Evolutionary conservation across 1,139 yeast species (phyloP).

Genomic region (Kodamaea ohmeri): DNA sequence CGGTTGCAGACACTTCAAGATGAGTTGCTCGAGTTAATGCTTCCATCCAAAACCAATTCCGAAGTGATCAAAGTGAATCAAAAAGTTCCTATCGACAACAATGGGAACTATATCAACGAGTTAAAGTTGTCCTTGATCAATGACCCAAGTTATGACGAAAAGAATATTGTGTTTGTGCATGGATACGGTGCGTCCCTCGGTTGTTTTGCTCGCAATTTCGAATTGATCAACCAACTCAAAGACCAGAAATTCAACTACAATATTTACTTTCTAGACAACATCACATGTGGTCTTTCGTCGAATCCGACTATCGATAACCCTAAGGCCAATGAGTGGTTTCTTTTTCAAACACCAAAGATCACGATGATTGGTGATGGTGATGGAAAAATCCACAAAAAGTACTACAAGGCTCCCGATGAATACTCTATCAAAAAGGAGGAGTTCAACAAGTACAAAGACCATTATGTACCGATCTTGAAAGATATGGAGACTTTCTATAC

Average conservation of each 20-base stretch:
- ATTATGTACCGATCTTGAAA: conserved; percentile 42
- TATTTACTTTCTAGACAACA: conserved; percentile 75
- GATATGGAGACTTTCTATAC: conserved; percentile 40
- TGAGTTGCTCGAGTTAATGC: conserved; percentile 36
- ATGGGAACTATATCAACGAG: conserved; percentile 37
- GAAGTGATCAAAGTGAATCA: conserved; percentile 21
- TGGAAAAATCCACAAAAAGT: conserved; percentile 36
- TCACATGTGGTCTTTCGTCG: conserved; percentile 82
- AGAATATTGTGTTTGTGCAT: conserved; percentile 68
- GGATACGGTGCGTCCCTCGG: conserved; percentile 93
- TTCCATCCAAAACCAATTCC: conserved; percentile 27
- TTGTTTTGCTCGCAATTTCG: conserved; percentile 77
- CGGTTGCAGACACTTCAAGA: conserved; percentile 33
- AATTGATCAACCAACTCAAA: conserved; percentile 39
- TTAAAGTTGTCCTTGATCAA: conserved; percentile 22
- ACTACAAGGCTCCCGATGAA: conserved; percentile 41
- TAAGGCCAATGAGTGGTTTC: conserved; percentile 31
- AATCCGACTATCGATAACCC: conserved; percentile 55
- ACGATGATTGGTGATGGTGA: conserved; percentile 28
- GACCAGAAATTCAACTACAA: conserved; percentile 39
- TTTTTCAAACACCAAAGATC: conserved; percentile 30
- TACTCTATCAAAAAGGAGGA: conserved; percentile 29
- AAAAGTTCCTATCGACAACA: conserved; percentile 26
- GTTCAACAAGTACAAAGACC: conserved; percentile 29
- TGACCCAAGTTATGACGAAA: conserved; percentile 16